Evolutionary conservation across 371 early-diverging fungal species (phyloP).

Genomic region (Mucor velutinosus): DNA sequence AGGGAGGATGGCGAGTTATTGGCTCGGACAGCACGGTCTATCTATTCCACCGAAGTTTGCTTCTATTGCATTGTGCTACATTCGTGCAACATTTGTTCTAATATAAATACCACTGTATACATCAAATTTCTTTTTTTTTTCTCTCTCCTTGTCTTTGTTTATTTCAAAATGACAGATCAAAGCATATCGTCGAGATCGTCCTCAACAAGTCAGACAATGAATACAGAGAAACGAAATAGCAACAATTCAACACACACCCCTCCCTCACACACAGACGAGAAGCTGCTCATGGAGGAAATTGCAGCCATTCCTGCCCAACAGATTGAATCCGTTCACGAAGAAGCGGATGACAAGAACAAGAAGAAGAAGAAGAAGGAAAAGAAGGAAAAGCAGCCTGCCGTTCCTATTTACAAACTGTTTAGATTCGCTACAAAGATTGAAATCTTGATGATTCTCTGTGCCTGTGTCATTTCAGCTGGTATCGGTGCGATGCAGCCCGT

Average conservation of each 20-base stretch:
- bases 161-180: slow-evolving; percentile 10
- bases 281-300: slow-evolving; percentile 23
- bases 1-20: neutral
- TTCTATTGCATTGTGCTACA: slow-evolving; percentile 8
- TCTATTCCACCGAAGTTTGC: slow-evolving; percentile 6
- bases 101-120: slow-evolving; percentile 4
- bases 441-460: slow-evolving; percentile 46
- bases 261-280: slow-evolving; percentile 8
- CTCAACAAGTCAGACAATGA: slow-evolving; percentile 23
- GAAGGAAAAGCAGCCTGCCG: slow-evolving; percentile 37
- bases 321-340: slow-evolving; percentile 11
- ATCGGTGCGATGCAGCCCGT: slow-evolving; percentile 38
- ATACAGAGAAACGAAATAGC: slow-evolving; percentile 14
- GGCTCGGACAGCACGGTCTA: slow-evolving; percentile 8
- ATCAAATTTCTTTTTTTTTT: neutral
- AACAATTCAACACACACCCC: neutral
- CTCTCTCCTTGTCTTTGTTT: neutral
- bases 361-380: slow-evolving; percentile 44
- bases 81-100: neutral
- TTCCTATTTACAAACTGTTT: slow-evolving; percentile 60
- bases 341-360: slow-evolving; percentile 16
- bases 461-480: slow-evolving; percentile 22
- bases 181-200: slow-evolving; percentile 29
- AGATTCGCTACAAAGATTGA: slow-evolving; percentile 70
- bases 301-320: slow-evolving; percentile 22